phyloP scores from a whole-genome alignment of 2,329 filamentous ascomycete genomes.

The Aspergillus luchuensis region DNA sequence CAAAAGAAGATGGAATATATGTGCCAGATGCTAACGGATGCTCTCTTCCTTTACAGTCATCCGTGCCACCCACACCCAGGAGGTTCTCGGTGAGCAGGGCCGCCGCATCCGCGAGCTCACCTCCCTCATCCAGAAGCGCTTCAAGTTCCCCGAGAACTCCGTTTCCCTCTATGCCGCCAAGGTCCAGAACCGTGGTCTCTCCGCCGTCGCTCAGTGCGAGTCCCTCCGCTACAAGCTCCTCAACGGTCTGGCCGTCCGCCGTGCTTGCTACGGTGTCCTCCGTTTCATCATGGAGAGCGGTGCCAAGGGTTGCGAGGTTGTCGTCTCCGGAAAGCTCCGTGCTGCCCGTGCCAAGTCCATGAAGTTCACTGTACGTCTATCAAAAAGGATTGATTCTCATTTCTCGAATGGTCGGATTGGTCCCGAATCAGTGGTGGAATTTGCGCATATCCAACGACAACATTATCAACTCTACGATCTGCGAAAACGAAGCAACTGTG shows the following conservation, averaged over 20 bases:
- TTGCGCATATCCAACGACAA: background rate
- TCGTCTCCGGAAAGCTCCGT: conserved; percentile 98
- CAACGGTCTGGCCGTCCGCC: conserved; percentile 97
- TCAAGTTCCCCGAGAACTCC: conserved; percentile 99
- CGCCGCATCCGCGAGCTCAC: conserved; percentile 99
- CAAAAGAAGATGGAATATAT: background rate
- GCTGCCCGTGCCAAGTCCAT: conserved; percentile 99
- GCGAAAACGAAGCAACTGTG: background rate
- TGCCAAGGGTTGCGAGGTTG: conserved; percentile 99
- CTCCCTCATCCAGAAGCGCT: conserved; percentile 99
- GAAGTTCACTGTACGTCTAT: conserved; percentile 89
- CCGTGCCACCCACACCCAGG: conserved; percentile 99
- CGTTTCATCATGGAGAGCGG: conserved; percentile 99
- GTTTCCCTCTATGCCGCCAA: conserved; percentile 99
- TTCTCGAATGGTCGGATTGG: background rate
- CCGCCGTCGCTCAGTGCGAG: conserved; percentile 99
- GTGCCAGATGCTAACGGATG: conserved; percentile 36
- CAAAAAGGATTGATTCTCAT: background rate
- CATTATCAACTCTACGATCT: background rate
- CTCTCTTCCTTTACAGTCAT: conserved; percentile 63
- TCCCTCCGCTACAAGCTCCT: conserved; percentile 99
- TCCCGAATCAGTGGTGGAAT: background rate
- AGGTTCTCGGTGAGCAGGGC: conserved; percentile 99
- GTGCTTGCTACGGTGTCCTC: conserved; percentile 99
- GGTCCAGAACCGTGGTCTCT: conserved; percentile 99